These are phyloP conservation scores for Colletotrichum acutatum DNA, from an alignment of 2,329 filamentous ascomycete species.

Conservation along the genomic window DNA sequence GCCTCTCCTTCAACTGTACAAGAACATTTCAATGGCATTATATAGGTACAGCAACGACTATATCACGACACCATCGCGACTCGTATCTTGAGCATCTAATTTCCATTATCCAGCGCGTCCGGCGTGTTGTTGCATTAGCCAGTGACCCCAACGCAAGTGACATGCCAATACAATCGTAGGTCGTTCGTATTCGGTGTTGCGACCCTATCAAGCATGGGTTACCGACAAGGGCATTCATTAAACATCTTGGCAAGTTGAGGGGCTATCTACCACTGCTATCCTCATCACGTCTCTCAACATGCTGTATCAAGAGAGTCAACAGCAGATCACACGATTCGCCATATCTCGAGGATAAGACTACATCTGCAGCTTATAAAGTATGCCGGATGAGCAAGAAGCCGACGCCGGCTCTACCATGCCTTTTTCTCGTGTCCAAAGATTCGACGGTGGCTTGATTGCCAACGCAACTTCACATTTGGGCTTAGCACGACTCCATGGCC, in stretches of 20 bases:
- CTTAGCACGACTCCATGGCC: neutral
- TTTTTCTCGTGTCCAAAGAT: conserved; percentile 1
- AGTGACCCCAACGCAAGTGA: neutral
- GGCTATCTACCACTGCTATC: neutral
- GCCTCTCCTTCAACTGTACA: accelerated
- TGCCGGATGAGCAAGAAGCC: neutral
- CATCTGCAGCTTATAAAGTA: neutral
- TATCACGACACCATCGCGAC: neutral
- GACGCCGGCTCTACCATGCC: conserved; percentile 3
- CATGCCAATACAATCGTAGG: neutral
- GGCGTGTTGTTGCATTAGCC: conserved; percentile 8
- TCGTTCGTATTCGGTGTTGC: conserved; percentile 25
- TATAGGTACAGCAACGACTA: conserved; percentile 5
- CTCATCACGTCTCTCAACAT: too few relatives aligned
- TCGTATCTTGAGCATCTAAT: neutral
- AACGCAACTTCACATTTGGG: conserved; percentile 4
- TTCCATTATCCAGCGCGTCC: neutral
- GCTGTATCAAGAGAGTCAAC: too few relatives aligned
- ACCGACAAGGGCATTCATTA: conserved; percentile 7
- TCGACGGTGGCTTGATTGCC: neutral
- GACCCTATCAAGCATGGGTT: conserved; percentile 13
- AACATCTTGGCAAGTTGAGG: neutral
- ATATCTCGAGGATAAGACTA: neutral
- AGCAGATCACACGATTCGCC: neutral
- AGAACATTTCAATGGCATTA: neutral